Evolutionary conservation across 78 protist genomes (phyloP), one percentile per base, ranked within the genome.

Genomic region (Andalucia godoyi): DNA sequence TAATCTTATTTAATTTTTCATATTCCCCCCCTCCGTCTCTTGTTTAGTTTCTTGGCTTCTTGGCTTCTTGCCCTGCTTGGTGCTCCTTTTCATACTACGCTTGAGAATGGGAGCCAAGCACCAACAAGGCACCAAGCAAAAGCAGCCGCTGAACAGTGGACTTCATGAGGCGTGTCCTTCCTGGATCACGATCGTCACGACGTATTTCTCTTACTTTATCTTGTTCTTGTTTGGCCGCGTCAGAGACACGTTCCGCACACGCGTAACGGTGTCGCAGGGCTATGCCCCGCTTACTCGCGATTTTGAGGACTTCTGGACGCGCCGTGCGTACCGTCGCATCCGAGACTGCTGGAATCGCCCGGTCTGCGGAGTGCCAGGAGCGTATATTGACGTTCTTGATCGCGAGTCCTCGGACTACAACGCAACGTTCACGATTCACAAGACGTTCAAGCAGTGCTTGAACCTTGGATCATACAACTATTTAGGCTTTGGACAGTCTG

Each of bases 381-480:
- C 86, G 34, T 66, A 63, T 64, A 50, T 94, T 9, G 82, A 72
- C 36, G 67, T 89, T 27, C 55, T 84, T 50, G 76, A 74, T 53
- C 76, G 95, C 29, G 54, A 0, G 10, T 34, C 75, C 25, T n/a
- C 21, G 17, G 81, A 74, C 63, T 29, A 27, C 51, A 66, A 66
- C 79, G n/a, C 4, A 55, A 47, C 72, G 5, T 71, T 73, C 65
- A 51, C 6, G n/a, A 15, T 50, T 4, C 45, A 55, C 61, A 46
- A 63, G 58, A 80, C 69, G 70, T 27, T 65, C 12, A 74, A 25
- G 15, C 37, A 37, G 41, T 70, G 77, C 76, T 66, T 95, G 61
- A 96, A 96, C 72, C 67, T 96, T 2, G 88, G 91, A 23, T 85
- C 94, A 27, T 96, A 96, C 77, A 96, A 96, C 85, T 96, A 96